Conservation (phyloP, 2,329 filamentous ascomycete species). For the Huntiella moniliformis region DNA sequence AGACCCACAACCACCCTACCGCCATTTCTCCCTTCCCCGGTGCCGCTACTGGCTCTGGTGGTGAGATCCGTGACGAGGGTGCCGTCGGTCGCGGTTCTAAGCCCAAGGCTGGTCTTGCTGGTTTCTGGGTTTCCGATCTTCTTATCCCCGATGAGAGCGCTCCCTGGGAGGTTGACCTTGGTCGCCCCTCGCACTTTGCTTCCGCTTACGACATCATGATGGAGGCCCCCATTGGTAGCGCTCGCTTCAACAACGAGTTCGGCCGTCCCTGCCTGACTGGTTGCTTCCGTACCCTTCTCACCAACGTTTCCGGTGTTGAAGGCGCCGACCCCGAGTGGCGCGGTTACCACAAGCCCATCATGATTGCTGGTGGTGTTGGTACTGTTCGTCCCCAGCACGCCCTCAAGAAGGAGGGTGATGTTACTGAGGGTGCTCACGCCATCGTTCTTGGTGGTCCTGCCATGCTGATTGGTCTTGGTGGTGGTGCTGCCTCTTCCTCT, state of each 20-base stretch:
- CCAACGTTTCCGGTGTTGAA: conserved; percentile 37
- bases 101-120: conserved; percentile 78
- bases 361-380: conserved; percentile 91
- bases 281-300: conserved; percentile 79
- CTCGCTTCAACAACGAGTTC: conserved; percentile 95
- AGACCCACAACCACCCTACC: conserved; percentile 95
- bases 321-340: conserved; percentile 42
- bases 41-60: conserved; percentile 85
- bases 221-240: conserved; percentile 86
- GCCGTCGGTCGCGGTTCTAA: conserved; percentile 82
- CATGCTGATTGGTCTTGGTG: conserved; percentile 82
- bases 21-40: conserved; percentile 86
- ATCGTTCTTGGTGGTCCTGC: conserved; percentile 89
- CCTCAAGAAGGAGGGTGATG: conserved; percentile 60
- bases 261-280: conserved; percentile 75
- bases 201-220: conserved; percentile 95
- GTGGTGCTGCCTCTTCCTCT: conserved; percentile 83
- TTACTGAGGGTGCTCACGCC: conserved; percentile 72
- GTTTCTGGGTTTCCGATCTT: conserved; percentile 90
- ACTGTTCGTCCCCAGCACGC: conserved; percentile 83
- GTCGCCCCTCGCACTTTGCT: conserved; percentile 78
- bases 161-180: conserved; percentile 84
- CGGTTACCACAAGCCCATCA: conserved; percentile 95
- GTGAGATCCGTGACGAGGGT: conserved; percentile 89
- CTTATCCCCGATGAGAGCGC: conserved; percentile 65